Evolutionary conservation across 768 basidiomycete genomes (phyloP).

Genomic region (Macrolepiota fuliginosa): DNA sequence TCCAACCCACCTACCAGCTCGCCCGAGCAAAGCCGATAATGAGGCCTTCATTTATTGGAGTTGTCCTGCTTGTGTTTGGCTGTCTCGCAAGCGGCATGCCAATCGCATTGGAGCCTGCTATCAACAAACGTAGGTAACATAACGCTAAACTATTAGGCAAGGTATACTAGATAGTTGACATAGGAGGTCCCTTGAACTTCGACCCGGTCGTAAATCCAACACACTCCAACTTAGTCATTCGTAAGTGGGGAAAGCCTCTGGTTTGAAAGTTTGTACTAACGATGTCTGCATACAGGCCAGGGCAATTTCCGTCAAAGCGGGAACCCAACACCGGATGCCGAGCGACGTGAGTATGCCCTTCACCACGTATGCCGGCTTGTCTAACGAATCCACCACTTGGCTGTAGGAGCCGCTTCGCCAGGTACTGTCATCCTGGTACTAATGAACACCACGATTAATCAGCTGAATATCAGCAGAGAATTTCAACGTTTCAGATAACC

Average conservation of each 20-base stretch:
- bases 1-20: background rate
- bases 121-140: background rate
- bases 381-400: background rate
- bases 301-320: background rate
- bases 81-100: background rate
- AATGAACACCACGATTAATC: background rate
- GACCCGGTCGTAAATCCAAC: background rate
- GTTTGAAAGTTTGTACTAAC: background rate
- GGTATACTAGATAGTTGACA: background rate
- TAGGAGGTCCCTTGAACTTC: background rate
- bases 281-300: background rate
- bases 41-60: background rate
- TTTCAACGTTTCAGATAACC: background rate
- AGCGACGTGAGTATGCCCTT: background rate
- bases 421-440: background rate
- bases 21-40: background rate
- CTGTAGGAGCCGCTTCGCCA: background rate
- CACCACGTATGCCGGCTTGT: background rate
- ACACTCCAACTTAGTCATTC: background rate
- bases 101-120: background rate
- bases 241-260: background rate
- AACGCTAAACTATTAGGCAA: background rate
- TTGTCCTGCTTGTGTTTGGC: background rate
- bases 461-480: background rate
- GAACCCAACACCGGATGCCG: slow-evolving; percentile 1